These are phyloP conservation scores for Backusella parvicylindrica DNA, from an alignment of 192 early-diverging fungal genomes.

Conservation along the genomic window DNA sequence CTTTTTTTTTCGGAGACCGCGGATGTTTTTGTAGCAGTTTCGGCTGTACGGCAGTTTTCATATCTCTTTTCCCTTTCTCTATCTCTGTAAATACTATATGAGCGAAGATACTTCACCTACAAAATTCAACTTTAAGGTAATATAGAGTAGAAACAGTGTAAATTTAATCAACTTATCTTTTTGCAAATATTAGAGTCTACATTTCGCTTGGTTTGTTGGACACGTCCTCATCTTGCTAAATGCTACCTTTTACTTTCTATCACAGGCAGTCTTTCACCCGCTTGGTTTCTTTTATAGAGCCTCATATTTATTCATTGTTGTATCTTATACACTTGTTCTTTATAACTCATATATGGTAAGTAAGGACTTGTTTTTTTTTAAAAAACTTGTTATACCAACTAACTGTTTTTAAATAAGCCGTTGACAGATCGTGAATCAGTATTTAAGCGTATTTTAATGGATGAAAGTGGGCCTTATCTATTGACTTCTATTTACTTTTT, in stretches of 20 bases:
- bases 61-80: background rate
- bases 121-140: conserved; percentile 3
- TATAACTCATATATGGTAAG: conserved; percentile 29
- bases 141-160: background rate
- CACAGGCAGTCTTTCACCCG: conserved; percentile 18
- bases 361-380: background rate
- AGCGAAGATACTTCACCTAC: background rate
- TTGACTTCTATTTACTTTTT: conserved; percentile 29
- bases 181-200: conserved; percentile 11
- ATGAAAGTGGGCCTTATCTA: conserved; percentile 29
- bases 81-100: background rate
- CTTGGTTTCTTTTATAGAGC: conserved; percentile 18
- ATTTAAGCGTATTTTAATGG: conserved; percentile 21
- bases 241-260: conserved; percentile 16
- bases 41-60: background rate
- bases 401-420: background rate
- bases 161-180: background rate
- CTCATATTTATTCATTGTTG: conserved; percentile 7
- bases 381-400: background rate
- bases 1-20: background rate
- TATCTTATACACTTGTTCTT: conserved; percentile 27
- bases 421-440: background rate
- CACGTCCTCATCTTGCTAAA: background rate
- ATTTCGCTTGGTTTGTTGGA: conserved; percentile 30
- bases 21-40: background rate